Conservation (phyloP, 306 rosid genomes). For the Fagus crenata region DNA sequence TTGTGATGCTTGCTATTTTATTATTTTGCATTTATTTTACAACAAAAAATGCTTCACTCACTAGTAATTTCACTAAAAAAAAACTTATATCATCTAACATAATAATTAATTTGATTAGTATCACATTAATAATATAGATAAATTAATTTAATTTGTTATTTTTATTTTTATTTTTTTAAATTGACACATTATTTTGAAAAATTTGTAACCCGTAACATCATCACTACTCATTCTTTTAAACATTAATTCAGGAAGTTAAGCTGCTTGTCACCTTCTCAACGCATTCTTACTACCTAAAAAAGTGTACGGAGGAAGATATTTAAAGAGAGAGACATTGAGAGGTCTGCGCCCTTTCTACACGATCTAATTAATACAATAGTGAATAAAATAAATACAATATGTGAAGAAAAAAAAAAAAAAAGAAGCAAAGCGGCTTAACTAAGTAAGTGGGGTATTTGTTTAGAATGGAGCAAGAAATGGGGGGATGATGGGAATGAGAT, state of each 20-base stretch:
- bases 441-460: neutral
- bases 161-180: no score
- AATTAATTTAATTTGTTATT: no score
- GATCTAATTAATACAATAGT: neutral
- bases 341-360: constrained; percentile 16
- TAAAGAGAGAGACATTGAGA: constrained; percentile 1
- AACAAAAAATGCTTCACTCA: no score
- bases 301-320: constrained; percentile 33
- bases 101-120: no score
- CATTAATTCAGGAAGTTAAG: neutral
- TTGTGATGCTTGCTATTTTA: no score
- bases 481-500: constrained; percentile 65
- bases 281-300: neutral
- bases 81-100: no score
- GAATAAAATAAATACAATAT: neutral
- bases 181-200: no score
- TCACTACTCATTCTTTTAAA: no score
- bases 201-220: no score
- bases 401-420: neutral
- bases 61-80: no score
- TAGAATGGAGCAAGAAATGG: constrained; percentile 18
- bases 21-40: no score
- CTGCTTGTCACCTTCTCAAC: neutral
- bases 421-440: constrained; percentile 9
- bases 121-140: no score